A percentile compares a stretch with the other conserved stretches of the same genome.
phyloP scores from a whole-genome alignment of 768 basidiomycete species.

The Boletus pseudopeckii region DNA sequence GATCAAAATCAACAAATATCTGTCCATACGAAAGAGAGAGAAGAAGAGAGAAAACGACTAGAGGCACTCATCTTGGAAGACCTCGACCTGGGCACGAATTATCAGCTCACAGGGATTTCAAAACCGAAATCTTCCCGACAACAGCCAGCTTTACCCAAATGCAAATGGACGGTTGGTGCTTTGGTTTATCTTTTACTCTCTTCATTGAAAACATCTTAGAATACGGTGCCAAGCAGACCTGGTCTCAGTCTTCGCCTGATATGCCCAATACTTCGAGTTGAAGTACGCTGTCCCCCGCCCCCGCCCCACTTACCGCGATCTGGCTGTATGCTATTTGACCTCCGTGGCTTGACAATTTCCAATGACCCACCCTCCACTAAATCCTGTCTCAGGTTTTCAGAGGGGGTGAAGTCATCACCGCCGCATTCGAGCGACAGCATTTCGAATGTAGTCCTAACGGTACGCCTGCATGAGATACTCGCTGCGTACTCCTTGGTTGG shows the following conservation, averaged over 20 bases:
- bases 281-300: slow-evolving; percentile 67
- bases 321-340: slow-evolving; percentile 63
- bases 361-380: slow-evolving; percentile 24
- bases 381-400: slow-evolving; percentile 30
- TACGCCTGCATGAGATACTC: slow-evolving; percentile 44
- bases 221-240: slow-evolving; percentile 1
- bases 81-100: slow-evolving; percentile 51
- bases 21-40: slow-evolving; percentile 22
- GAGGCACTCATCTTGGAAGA: slow-evolving; percentile 58
- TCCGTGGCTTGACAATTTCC: slow-evolving; percentile 48
- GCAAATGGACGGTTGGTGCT: slow-evolving; percentile 18
- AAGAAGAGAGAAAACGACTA: slow-evolving; percentile 40
- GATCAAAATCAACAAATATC: slow-evolving; percentile 25
- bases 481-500: slow-evolving; percentile 45
- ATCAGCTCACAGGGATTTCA: slow-evolving; percentile 25
- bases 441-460: slow-evolving; percentile 31
- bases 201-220: slow-evolving; percentile 13
- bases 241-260: slow-evolving; percentile 33
- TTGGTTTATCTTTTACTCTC: neutral
- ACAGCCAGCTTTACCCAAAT: slow-evolving; percentile 1
- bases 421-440: neutral
- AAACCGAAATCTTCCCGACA: slow-evolving; percentile 5
- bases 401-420: slow-evolving; percentile 8
- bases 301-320: slow-evolving; percentile 48
- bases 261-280: slow-evolving; percentile 59